A percentile compares a stretch with the other conserved stretches of the same genome.
These are phyloP conservation scores for Kalaharituber pfeilii DNA, from an alignment of 2,329 filamentous ascomycete genomes.

Conservation along the genomic window DNA sequence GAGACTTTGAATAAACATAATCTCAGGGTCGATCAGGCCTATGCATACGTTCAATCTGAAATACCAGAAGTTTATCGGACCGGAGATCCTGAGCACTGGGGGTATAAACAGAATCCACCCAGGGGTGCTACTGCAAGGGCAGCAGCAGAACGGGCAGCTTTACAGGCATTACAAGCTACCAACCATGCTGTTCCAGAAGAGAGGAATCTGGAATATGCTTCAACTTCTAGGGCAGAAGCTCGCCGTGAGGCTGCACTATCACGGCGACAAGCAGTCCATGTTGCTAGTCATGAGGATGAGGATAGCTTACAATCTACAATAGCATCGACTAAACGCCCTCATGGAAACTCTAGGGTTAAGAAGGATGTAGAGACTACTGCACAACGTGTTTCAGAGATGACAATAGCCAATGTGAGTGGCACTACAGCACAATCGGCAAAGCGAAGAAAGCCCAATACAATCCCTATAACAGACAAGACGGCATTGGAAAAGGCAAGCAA, in stretches of 20 bases:
- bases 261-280: background rate
- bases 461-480: background rate
- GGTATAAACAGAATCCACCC: conserved; percentile 42
- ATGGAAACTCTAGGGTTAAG: background rate
- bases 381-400: background rate
- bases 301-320: background rate
- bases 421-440: background rate
- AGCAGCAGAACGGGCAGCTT: conserved; percentile 6
- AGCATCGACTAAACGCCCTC: background rate
- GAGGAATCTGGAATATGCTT: conserved; percentile 31
- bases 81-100: conserved; percentile 87
- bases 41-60: conserved; percentile 69
- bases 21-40: conserved; percentile 67
- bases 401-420: background rate
- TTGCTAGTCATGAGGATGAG: conserved; percentile 1
- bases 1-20: conserved; percentile 76
- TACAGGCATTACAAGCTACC: conserved; percentile 8
- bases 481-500: background rate
- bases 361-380: background rate
- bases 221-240: conserved; percentile 32
- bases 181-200: conserved; percentile 5
- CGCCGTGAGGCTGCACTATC: conserved; percentile 12
- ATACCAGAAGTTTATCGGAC: conserved; percentile 89
- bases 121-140: conserved; percentile 13
- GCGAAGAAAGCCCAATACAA: background rate